Conservation (phyloP, 2,329 filamentous ascomycete genomes). For the Blumeria hordei region DNA sequence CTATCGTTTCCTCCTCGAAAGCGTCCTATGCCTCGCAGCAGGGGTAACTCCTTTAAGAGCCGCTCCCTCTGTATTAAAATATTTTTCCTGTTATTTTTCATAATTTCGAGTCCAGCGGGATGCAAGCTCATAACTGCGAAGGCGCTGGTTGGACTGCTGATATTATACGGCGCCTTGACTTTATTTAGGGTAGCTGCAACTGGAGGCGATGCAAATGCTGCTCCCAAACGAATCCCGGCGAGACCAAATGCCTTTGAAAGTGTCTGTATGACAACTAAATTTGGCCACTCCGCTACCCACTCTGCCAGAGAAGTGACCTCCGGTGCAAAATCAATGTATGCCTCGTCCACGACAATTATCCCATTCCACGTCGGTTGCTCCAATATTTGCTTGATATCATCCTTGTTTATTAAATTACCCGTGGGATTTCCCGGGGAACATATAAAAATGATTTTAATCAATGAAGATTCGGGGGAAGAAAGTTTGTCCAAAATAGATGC, state of each 20-base stretch:
- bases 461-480: constrained; percentile 26
- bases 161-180: constrained; percentile 90
- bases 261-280: constrained; percentile 94
- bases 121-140: constrained; percentile 54
- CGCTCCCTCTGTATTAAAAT: constrained; percentile 59
- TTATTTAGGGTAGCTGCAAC: constrained; percentile 69
- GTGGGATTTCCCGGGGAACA: constrained; percentile 94
- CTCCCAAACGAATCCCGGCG: constrained; percentile 76
- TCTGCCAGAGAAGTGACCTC: constrained; percentile 63
- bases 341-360: constrained; percentile 78
- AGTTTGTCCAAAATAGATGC: constrained; percentile 42
- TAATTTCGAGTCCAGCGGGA: constrained; percentile 40
- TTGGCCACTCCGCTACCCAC: constrained; percentile 81
- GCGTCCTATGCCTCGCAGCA: constrained; percentile 52
- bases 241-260: constrained; percentile 95
- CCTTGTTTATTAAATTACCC: constrained; percentile 50
- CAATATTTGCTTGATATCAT: constrained; percentile 48
- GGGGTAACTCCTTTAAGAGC: constrained; percentile 46
- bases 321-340: constrained; percentile 82
- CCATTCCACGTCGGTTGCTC: constrained; percentile 88
- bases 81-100: constrained; percentile 43
- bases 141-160: constrained; percentile 66
- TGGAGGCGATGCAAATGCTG: constrained; percentile 50
- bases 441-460: constrained; percentile 74
- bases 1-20: constrained; percentile 58